Conservation (phyloP, 2,329 filamentous ascomycete species). For the Eutypa lata region DNA sequence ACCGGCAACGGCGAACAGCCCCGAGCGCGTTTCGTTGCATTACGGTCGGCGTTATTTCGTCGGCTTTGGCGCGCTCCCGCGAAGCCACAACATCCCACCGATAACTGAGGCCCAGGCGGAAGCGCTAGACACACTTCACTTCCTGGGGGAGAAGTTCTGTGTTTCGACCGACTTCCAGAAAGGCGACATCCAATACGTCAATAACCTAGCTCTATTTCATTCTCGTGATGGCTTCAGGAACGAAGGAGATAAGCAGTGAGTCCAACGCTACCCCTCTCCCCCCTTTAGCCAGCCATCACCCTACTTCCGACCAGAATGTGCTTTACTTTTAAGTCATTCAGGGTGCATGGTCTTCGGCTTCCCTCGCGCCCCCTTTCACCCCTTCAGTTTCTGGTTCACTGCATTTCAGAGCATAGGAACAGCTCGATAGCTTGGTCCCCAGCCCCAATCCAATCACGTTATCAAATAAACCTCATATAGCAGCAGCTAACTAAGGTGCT, state of each 20-base stretch:
- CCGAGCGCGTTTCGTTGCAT: conserved; percentile 56
- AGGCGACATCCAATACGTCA: conserved; percentile 53
- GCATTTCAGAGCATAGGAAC: too few relatives aligned
- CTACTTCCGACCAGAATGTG: conserved; percentile 29
- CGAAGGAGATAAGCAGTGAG: conserved; percentile 40
- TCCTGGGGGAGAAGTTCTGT: conserved; percentile 43
- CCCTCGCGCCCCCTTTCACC: too few relatives aligned
- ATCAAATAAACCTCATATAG: background rate
- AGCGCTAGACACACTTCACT: conserved; percentile 50
- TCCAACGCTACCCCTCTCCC: conserved; percentile 2
- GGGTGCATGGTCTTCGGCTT: too few relatives aligned
- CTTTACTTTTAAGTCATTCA: conserved; percentile 21
- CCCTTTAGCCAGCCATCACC: conserved; percentile 27
- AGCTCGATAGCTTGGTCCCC: background rate
- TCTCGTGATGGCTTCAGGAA: conserved; percentile 48
- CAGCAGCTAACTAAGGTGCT: background rate
- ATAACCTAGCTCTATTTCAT: conserved; percentile 54
- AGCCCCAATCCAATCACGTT: background rate
- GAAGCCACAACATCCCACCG: conserved; percentile 52
- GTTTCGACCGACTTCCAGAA: conserved; percentile 44
- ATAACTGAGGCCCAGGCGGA: conserved; percentile 52
- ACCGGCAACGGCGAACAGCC: conserved; percentile 38
- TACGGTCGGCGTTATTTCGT: conserved; percentile 59
- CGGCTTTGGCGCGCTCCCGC: conserved; percentile 52
- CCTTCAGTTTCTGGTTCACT: too few relatives aligned